Conservation (phyloP, 2,329 filamentous ascomycete species). For the Clonostachys solani region DNA sequence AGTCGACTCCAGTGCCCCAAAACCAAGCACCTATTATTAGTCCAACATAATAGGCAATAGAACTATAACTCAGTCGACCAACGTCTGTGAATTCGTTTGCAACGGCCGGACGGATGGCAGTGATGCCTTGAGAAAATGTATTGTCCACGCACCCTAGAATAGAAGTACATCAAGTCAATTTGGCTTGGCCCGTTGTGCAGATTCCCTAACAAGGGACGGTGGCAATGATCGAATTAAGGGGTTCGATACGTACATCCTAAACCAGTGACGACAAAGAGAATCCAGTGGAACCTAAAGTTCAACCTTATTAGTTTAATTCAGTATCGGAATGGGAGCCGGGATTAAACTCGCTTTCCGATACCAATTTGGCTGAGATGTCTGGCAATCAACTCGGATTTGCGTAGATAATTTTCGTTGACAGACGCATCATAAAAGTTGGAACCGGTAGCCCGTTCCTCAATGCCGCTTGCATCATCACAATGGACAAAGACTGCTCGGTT, state of each 20-base stretch:
- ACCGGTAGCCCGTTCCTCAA: conserved; percentile 5
- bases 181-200: not conserved
- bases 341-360: conserved; percentile 22
- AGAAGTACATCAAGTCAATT: not conserved
- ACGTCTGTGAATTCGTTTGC: conserved; percentile 26
- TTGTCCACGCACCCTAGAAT: not conserved
- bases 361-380: conserved; percentile 19
- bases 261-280: conserved; percentile 38
- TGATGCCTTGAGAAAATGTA: conserved; percentile 19
- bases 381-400: conserved; percentile 24
- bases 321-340: not conserved
- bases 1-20: conserved; percentile 34
- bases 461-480: too few species aligned
- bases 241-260: conserved; percentile 24
- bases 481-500: too few species aligned
- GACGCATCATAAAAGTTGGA: conserved; percentile 29
- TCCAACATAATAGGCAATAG: conserved; percentile 30
- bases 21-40: conserved; percentile 39
- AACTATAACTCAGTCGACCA: conserved; percentile 20
- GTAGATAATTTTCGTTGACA: conserved; percentile 19
- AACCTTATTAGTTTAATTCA: not conserved
- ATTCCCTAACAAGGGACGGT: conserved; percentile 24
- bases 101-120: conserved; percentile 22
- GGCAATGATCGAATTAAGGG: conserved; percentile 25
- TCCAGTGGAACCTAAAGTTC: conserved; percentile 29